Conservation (phyloP, 208 protist species). For the Acanthamoeba castellanii region DNA sequence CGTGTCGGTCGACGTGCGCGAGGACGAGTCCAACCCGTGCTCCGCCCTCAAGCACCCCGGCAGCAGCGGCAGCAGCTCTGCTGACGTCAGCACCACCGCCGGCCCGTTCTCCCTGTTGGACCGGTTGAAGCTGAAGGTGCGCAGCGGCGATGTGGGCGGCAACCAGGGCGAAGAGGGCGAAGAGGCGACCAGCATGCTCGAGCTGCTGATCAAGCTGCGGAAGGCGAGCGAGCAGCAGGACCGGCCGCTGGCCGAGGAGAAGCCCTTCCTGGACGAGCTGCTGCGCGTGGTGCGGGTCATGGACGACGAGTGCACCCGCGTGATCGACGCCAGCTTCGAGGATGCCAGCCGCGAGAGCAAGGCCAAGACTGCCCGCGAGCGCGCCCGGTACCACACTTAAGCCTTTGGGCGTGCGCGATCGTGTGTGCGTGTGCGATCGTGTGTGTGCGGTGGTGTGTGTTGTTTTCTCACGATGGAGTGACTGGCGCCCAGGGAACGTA, state of each 20-base stretch:
- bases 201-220: not conserved
- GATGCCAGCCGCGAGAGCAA: not conserved
- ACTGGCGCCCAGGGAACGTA: not conserved
- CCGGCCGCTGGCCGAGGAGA: not conserved
- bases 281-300: not conserved
- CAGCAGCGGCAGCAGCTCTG: not conserved
- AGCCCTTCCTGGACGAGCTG: conserved; percentile 10
- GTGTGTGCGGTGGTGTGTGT: too few relatives aligned
- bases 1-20: not conserved
- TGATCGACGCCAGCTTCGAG: conserved; percentile 35
- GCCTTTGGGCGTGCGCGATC: too few relatives aligned
- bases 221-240: conserved; percentile 13
- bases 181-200: not conserved
- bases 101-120: not conserved
- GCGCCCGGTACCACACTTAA: not conserved
- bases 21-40: conserved; percentile 28
- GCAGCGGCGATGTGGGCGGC: not conserved
- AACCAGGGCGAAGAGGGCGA: not conserved
- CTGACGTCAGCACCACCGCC: not conserved
- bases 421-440: too few relatives aligned
- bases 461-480: not conserved
- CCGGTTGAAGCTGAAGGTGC: not conserved
- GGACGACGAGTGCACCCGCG: conserved; percentile 7
- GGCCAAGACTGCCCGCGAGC: conserved; percentile 43
- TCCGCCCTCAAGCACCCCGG: not conserved